A percentile compares a stretch with the other conserved stretches of the same genome.
These are phyloP conservation scores for Gossypium turneri DNA, from an alignment of 345 rosid genomes.

Conservation along the genomic window DNA sequence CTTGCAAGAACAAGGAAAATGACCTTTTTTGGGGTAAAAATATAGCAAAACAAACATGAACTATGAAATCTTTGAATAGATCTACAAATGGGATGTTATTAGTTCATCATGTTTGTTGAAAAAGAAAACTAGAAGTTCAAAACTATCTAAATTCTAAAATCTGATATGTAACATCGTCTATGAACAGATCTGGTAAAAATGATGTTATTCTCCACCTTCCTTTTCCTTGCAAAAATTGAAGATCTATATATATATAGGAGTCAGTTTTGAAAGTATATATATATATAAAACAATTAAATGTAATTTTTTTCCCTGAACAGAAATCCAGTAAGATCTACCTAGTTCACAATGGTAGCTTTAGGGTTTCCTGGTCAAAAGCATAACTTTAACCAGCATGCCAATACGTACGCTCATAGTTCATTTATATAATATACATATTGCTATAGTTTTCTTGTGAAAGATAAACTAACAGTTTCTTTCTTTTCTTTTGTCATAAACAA, in stretches of 20 bases:
- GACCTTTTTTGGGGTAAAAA: slow-evolving; percentile 34
- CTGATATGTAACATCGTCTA: not conserved
- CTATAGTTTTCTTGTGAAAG: not conserved
- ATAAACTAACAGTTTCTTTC: not conserved
- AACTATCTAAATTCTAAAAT: not conserved
- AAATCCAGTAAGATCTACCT: slow-evolving; percentile 3
- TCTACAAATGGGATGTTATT: slow-evolving; percentile 44
- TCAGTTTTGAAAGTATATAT: not conserved
- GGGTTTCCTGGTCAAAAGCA: not conserved
- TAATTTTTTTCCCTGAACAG: not conserved
- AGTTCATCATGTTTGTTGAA: not conserved
- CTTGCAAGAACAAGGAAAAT: slow-evolving; percentile 23
- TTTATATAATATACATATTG: not conserved
- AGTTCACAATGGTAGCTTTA: slow-evolving; percentile 7
- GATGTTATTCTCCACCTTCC: not conserved
- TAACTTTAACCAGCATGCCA: not conserved
- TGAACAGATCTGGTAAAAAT: not conserved
- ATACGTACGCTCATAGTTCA: not conserved
- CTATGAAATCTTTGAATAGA: slow-evolving; percentile 47
- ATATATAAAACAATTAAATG: not conserved
- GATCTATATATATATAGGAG: slow-evolving; percentile 1
- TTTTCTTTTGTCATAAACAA: not conserved
- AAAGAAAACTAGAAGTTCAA: not conserved
- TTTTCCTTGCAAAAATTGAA: slow-evolving; percentile 14
- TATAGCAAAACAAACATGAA: slow-evolving; percentile 37